Evolutionary conservation across 1,139 yeast species (phyloP).

Genomic region (Yamadazyma epiphylla): DNA sequence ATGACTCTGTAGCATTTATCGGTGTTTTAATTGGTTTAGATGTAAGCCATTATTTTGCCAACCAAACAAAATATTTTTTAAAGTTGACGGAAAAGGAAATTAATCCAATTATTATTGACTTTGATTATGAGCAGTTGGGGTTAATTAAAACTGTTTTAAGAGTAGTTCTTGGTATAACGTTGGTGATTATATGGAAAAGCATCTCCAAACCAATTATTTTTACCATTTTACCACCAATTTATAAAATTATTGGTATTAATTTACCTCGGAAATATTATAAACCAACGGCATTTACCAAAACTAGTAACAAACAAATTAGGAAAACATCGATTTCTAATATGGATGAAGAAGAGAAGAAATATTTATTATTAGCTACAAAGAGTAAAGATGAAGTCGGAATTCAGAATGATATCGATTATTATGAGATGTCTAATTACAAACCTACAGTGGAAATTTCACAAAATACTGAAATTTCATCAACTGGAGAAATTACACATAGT

Average conservation of each 20-base stretch:
- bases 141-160: conserved; percentile 37
- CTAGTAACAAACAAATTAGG: conserved; percentile 35
- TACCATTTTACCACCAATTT: conserved; percentile 46
- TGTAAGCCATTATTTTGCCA: conserved; percentile 46
- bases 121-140: conserved; percentile 39
- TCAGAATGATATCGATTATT: conserved; percentile 38
- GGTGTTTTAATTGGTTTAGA: conserved; percentile 84
- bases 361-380: conserved; percentile 28
- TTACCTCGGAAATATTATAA: conserved; percentile 39
- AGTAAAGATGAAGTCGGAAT: conserved; percentile 34
- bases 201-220: conserved; percentile 60
- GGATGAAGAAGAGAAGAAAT: conserved; percentile 33
- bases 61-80: conserved; percentile 23
- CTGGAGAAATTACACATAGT: conserved; percentile 21
- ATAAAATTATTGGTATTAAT: conserved; percentile 38
- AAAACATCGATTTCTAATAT: conserved; percentile 39
- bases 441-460: conserved; percentile 4
- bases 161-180: conserved; percentile 50
- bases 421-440: conserved; percentile 38
- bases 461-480: background rate
- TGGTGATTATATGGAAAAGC: conserved; percentile 69
- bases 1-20: conserved; percentile 88
- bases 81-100: conserved; percentile 8
- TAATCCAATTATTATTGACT: conserved; percentile 39
- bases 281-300: conserved; percentile 36